Evolutionary conservation across 345 rosid genomes (phyloP).

Genomic region (Bruguiera sexangula): DNA sequence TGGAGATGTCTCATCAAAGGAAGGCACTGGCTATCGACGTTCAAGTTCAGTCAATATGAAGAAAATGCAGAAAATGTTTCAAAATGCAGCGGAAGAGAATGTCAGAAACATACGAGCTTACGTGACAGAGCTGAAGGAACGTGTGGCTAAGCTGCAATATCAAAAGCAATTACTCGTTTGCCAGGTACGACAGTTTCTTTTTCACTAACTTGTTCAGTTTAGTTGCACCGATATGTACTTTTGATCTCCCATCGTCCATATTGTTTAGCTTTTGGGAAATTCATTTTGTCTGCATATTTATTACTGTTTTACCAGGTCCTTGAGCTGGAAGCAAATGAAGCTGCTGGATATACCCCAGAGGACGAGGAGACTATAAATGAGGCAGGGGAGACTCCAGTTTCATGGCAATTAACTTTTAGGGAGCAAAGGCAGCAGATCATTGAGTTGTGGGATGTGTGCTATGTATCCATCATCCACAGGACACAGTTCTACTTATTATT

Average conservation of each 20-base stretch:
- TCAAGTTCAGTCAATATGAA: conserved; percentile 94
- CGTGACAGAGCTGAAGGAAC: conserved; percentile 92
- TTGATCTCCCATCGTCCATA: not conserved
- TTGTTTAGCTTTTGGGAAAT: not conserved
- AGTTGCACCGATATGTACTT: not conserved
- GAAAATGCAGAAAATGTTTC: conserved; percentile 98
- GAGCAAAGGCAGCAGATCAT: conserved; percentile 93
- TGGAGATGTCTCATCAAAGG: conserved; percentile 78
- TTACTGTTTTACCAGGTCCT: conserved; percentile 53
- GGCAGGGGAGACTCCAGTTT: conserved; percentile 57
- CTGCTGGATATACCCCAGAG: conserved; percentile 68
- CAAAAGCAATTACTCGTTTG: conserved; percentile 99
- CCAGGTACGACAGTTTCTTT: conserved; percentile 52
- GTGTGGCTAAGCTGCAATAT: conserved; percentile 94
- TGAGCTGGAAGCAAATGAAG: conserved; percentile 95
- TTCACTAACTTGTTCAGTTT: not conserved
- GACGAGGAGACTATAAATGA: conserved; percentile 49
- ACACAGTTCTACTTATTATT: conserved; percentile 92
- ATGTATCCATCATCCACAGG: conserved; percentile 85
- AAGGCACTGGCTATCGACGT: conserved; percentile 65
- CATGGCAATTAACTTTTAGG: conserved; percentile 76
- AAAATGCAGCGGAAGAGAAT: conserved; percentile 99
- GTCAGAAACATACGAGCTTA: conserved; percentile 92
- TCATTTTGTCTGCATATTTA: not conserved
- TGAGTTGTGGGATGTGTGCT: conserved; percentile 89